Percentiles rank a stretch among this genome's conserved stretches.
phyloP scores from a whole-genome alignment of 129 eudicot species.

The Calendula officinalis region DNA sequence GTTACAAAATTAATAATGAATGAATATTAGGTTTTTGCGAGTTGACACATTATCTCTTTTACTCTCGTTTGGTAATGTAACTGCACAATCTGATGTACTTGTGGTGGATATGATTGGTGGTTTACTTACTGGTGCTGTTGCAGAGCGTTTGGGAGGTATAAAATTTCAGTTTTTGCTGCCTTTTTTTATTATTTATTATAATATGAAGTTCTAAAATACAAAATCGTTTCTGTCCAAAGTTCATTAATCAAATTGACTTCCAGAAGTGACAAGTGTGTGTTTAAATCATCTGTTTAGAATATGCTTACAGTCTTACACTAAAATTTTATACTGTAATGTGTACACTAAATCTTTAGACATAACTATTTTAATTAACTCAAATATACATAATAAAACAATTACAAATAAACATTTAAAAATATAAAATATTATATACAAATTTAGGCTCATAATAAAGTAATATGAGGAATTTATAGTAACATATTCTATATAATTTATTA shows the following conservation, averaged over 20 bases:
- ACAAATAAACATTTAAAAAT: too few relatives aligned
- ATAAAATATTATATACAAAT: too few relatives aligned
- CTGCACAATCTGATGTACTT: slow-evolving; percentile 79
- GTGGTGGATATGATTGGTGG: slow-evolving; percentile 95
- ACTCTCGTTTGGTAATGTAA: slow-evolving; percentile 77
- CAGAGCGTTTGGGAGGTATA: slow-evolving; percentile 94
- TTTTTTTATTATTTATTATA: not conserved
- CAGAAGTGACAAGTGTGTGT: not conserved
- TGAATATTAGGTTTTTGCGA: slow-evolving; percentile 62
- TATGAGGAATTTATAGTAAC: too few relatives aligned
- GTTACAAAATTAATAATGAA: not conserved
- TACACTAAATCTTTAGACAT: too few relatives aligned
- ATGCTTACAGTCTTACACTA: too few relatives aligned
- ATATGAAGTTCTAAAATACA: not conserved
- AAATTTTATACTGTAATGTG: too few relatives aligned
- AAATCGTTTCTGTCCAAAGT: not conserved
- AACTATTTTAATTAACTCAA: too few relatives aligned
- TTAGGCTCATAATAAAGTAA: too few relatives aligned
- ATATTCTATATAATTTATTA: too few relatives aligned
- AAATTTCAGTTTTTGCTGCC: not conserved
- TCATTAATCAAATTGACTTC: slow-evolving; percentile 1
- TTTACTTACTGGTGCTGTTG: slow-evolving; percentile 79
- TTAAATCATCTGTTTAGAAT: too few relatives aligned
- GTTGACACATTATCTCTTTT: slow-evolving; percentile 81
- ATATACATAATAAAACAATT: too few relatives aligned